A percentile compares a stretch with the other conserved stretches of the same genome.
Conservation (phyloP, 208 protist genomes). For the Acanthamoeba lenticulata region DNA sequence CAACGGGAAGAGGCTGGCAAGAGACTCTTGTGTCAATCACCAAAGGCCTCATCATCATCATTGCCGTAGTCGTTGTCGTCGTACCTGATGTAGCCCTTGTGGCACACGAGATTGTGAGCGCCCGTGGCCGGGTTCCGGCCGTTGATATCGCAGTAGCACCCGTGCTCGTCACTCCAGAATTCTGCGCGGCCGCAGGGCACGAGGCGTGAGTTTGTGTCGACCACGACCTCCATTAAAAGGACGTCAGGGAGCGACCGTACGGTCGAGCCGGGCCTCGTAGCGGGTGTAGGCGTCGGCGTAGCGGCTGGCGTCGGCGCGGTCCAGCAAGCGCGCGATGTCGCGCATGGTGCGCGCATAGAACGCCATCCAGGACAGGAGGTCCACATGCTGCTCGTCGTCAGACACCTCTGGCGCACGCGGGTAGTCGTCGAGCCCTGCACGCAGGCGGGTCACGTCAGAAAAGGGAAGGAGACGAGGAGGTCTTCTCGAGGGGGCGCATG, state of each 20-base stretch:
- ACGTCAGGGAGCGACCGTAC: not conserved
- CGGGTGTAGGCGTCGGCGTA: slow-evolving; percentile 21
- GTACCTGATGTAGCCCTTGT: slow-evolving; percentile 52
- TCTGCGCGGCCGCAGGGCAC: not conserved
- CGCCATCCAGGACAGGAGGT: slow-evolving; percentile 88
- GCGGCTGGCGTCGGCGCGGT: not conserved
- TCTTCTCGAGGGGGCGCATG: not conserved
- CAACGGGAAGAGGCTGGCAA: slow-evolving; percentile 86
- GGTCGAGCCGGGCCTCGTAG: not conserved
- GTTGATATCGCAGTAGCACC: slow-evolving; percentile 15
- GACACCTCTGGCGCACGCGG: slow-evolving; percentile 76
- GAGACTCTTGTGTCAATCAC: not conserved
- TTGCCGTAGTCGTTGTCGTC: too few species aligned
- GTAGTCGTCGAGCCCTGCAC: slow-evolving; percentile 88
- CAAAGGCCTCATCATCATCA: not conserved
- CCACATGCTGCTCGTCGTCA: slow-evolving; percentile 85
- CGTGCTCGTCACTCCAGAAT: slow-evolving; percentile 28
- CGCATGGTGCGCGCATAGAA: slow-evolving; percentile 74
- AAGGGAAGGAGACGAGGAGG: too few species aligned
- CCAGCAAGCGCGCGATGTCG: slow-evolving; percentile 69
- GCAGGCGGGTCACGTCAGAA: not conserved
- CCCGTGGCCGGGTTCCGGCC: not conserved
- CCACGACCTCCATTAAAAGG: not conserved
- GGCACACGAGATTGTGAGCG: not conserved
- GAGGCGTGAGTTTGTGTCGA: not conserved